Evolutionary conservation across 306 rosid genomes (phyloP).

Genomic region (Glycine tomentella): DNA sequence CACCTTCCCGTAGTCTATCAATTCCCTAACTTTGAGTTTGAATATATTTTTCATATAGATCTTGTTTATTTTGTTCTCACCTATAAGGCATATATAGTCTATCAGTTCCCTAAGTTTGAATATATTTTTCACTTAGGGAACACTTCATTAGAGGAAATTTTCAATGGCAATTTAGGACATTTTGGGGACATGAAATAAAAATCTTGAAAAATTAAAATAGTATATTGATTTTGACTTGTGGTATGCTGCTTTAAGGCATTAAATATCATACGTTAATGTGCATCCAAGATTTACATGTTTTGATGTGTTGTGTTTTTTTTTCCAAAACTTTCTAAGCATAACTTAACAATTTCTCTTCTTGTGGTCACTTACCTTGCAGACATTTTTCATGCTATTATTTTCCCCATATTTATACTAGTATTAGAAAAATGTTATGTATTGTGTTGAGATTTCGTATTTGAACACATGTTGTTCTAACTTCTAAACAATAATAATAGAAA

Average conservation of each 20-base stretch:
- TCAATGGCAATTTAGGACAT: slow-evolving; percentile 7
- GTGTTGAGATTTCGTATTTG: slow-evolving; percentile 11
- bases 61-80: slow-evolving; percentile 8
- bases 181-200: slow-evolving; percentile 7
- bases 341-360: slow-evolving; percentile 2
- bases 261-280: slow-evolving; percentile 17
- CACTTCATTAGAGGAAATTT: not conserved
- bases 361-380: not conserved
- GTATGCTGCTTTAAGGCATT: slow-evolving; percentile 6
- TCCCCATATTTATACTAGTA: slow-evolving; percentile 21
- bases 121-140: not conserved
- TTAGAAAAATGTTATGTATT: not conserved
- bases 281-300: not conserved
- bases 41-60: not conserved
- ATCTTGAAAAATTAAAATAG: not conserved
- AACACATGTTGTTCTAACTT: slow-evolving; percentile 16
- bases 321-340: slow-evolving; percentile 2
- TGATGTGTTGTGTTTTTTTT: not conserved
- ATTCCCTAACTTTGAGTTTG: slow-evolving; percentile 1
- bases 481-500: not conserved
- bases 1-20: not conserved
- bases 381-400: slow-evolving; percentile 24
- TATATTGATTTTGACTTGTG: slow-evolving; percentile 19
- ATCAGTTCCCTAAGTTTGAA: not conserved
- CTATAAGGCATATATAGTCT: slow-evolving; percentile 5